phyloP scores from a whole-genome alignment of 768 basidiomycete genomes.

The Baorangia bicolor region DNA sequence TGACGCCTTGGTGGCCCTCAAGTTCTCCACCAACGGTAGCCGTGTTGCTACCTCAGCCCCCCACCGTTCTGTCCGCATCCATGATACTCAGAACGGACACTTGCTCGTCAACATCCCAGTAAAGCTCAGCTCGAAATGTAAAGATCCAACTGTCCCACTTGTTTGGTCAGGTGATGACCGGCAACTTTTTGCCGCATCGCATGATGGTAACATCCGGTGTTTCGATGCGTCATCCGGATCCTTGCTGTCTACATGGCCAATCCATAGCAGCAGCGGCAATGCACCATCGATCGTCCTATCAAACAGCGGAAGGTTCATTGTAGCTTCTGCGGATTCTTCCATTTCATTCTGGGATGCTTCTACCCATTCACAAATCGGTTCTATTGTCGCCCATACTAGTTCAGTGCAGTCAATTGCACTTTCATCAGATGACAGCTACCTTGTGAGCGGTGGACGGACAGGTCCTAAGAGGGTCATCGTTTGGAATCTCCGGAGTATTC shows the following conservation, averaged over 20 bases:
- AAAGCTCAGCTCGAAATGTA: constrained; percentile 10
- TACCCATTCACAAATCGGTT: no score
- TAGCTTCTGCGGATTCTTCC: no score
- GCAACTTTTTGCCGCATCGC: constrained; percentile 10
- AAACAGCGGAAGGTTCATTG: no score
- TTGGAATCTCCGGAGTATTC: no score
- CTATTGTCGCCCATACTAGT: not conserved
- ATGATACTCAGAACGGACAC: constrained; percentile 5
- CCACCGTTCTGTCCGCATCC: constrained; percentile 11
- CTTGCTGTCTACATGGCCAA: no score
- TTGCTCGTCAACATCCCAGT: constrained; percentile 8
- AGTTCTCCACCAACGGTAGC: no score
- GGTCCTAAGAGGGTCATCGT: no score
- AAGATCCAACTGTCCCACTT: constrained; percentile 13
- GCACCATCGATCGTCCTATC: constrained; percentile 13
- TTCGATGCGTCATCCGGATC: no score
- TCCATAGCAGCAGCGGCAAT: not conserved
- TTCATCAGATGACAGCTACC: constrained; percentile 11
- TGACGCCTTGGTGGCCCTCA: no score
- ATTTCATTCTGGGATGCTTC: constrained; percentile 19
- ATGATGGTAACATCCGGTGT: constrained; percentile 6
- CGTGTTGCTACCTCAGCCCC: constrained; percentile 7
- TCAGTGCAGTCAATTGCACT: constrained; percentile 9
- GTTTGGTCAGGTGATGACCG: constrained; percentile 18
- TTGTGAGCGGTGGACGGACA: no score